Evolutionary conservation across 371 early-diverging fungal species (phyloP), one percentile per base, ranked within the genome.

Genomic region (Rhizomucor pusillus): DNA sequence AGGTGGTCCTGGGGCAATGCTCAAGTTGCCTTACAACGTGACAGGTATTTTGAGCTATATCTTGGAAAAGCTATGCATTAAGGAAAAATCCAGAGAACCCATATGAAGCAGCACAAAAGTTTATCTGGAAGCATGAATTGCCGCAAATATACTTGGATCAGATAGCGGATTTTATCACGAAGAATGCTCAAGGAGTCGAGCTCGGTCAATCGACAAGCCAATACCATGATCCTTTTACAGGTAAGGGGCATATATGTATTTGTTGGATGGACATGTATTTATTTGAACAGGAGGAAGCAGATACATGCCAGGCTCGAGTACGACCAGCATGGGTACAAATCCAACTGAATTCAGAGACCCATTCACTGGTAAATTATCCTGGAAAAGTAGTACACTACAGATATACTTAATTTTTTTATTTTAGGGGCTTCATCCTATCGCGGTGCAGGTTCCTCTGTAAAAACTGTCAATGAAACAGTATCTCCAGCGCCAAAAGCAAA

Each of bases 21-120:
- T 95, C 11, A 97, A 98, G 65, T 80, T 99, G 18, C 98, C 98
- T 2, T 98, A 89, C 67, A 97, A 99, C 71, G 81, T 81, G 5
- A 78, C 85, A 1, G 82, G 91, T 80, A 75, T 49, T 43, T 50
- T 16, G n/a, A 3, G 14, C 14, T 19, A 3, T 10, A 12, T 19
- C 7, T 41, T 34, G 11, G 10, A 14, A 16, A 19, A 24, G 45
- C 20, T 5, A 18, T n/a, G 14, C 18, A 40, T 16, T 11, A 22
- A 22, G n/a, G 52, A 5, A 19, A 59, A 14, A 29, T 45, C 16
- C 47, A 83, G 97, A 97, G 53, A 97, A 99, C 65, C 97, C 98
- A 1, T 98, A 89, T 64, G 66, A 74, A 37, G 94, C 95, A 5
- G 99, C 99, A 0, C 94, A 95, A 63, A 73, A 84, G 23, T 99